Base-by-base conservation (phyloP, 192 early-diverging fungal genomes). In the Fimicolochytrium jonesii region DNA sequence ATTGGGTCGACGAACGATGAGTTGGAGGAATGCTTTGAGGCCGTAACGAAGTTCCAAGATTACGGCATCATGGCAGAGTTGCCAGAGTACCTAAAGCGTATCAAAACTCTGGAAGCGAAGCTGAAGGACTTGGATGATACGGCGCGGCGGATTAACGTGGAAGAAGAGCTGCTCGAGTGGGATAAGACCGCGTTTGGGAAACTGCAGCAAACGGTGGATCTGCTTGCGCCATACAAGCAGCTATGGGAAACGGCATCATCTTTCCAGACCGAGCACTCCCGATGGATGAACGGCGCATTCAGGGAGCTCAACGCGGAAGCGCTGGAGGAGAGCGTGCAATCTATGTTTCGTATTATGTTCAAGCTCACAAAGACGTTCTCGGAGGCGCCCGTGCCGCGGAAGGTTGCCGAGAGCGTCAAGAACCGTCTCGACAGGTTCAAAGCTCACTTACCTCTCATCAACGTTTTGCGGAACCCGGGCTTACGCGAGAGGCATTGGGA, bases 151-250 rank as follows among this genome's bases (percentile, higher is more conserved):
- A 84, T 82, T 36, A 84, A 84, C 36, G 63, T 65, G 3, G 82
- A 84, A 59, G 82, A 84, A 51, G 79, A 83, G 57, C 70, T 84
- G 25, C 66, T 84, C 4, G 82, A 82, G 51, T 84, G 79, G 79
- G 82, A 82, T 23, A 77, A 76, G 48, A 82, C 82, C 0, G 55
- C 67, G 17, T 84, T 84, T 66, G 54, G 50, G 11, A 79, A 79
- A 61, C 70, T 75, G 22, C 68, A 73, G 47, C 75, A 82, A 60
- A 80, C 78, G 7, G 44, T 76, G 9, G 82, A 84, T 23, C 45
- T 70, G 17, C 66, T 84, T 15, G 80, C 78, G 43, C 82, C 82
- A 13, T 84, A 78, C 63, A 79, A 80, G 47, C 79, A 81, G 56
- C 59, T 84, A 15, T 84, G 82, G 82, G 82, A 82, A 56, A 84